phyloP scores from a whole-genome alignment of 352 stramenopile genomes.

The Globisporangium orthogonon region DNA sequence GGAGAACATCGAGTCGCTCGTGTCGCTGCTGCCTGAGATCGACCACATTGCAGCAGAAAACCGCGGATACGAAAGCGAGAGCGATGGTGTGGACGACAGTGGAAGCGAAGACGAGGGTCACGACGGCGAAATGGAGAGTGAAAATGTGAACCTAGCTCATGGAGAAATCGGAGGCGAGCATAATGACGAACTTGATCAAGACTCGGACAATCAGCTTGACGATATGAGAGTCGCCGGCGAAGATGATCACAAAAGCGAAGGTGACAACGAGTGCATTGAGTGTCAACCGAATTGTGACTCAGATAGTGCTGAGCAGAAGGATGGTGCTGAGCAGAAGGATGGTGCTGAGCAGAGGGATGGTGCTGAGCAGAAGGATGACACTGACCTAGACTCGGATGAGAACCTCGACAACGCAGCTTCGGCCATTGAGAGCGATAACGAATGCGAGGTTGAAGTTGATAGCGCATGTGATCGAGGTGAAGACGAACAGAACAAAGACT shows the following conservation, averaged over 20 bases:
- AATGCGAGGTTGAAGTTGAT: neutral
- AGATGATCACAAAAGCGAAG: neutral
- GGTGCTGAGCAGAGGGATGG: neutral
- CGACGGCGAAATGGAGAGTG: constrained; percentile 3
- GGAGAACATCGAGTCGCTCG: constrained; percentile 44
- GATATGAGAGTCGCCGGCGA: neutral
- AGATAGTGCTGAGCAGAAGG: too few species aligned
- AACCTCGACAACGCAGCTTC: neutral
- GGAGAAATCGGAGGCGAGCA: neutral
- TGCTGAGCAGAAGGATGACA: neutral
- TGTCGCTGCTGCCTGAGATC: constrained; percentile 22
- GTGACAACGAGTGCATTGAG: neutral
- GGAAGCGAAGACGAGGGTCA: constrained; percentile 1
- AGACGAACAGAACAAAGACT: neutral
- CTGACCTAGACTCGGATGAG: neutral
- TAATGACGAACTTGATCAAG: neutral
- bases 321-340: too few species aligned
- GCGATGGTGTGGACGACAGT: constrained; percentile 2
- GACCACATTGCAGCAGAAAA: neutral
- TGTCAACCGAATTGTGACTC: neutral
- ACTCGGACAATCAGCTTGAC: neutral
- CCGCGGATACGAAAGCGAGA: neutral
- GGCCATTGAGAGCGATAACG: neutral
- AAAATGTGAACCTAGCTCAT: constrained; percentile 2
- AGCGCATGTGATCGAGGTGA: neutral